phyloP scores from a whole-genome alignment of 148 eudicot species.

The Spergularia bocconei region DNA sequence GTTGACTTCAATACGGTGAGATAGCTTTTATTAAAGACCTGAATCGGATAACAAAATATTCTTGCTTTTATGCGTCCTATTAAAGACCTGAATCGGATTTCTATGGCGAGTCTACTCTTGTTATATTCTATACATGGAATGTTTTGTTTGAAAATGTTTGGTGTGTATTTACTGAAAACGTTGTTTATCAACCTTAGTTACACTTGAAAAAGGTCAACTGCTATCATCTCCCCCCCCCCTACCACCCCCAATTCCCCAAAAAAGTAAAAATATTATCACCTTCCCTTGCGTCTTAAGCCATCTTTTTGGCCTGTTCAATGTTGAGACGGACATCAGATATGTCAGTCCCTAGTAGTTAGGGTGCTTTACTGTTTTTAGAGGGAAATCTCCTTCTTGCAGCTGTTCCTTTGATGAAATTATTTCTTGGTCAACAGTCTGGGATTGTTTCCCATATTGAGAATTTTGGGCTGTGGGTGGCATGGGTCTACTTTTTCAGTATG shows the following conservation, averaged over 20 bases:
- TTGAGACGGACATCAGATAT: neutral
- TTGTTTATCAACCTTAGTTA: neutral
- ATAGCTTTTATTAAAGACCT: neutral
- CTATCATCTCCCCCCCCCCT: neutral
- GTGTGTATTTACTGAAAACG: neutral
- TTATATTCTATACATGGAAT: neutral
- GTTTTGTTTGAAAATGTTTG: neutral
- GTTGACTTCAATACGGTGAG: conserved; percentile 96
- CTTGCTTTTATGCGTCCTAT: neutral
- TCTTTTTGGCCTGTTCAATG: neutral
- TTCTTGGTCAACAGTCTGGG: neutral
- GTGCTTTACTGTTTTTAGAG: neutral
- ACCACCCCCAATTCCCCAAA: too few species aligned
- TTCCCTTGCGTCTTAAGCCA: neutral
- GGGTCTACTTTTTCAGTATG: neutral
- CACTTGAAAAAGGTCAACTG: neutral
- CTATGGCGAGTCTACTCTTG: neutral
- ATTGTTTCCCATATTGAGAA: neutral
- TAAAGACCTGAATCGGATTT: neutral
- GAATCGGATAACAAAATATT: too few species aligned
- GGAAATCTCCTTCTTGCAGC: neutral
- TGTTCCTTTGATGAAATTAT: neutral
- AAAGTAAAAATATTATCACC: neutral
- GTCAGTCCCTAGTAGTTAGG: neutral
- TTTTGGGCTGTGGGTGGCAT: too few species aligned